Evolutionary conservation across 345 rosid genomes (phyloP), one percentile per base, ranked within the genome.

Genomic region (Hypericum perforatum): DNA sequence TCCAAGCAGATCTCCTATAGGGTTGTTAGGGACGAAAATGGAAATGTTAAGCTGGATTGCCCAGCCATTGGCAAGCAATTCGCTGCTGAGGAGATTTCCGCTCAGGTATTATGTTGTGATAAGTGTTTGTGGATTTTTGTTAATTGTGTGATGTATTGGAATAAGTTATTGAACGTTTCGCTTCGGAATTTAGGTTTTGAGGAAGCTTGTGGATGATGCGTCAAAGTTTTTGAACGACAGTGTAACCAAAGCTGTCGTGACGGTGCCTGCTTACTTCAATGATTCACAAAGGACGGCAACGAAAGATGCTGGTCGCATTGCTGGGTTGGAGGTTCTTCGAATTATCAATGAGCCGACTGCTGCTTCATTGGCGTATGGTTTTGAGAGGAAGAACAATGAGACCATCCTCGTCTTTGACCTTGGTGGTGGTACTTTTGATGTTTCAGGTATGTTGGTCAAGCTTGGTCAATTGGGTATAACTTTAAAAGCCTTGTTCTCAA

Each of bases 391-490:
- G 72, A 85, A 68, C 68, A 92, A 92, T 43, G 98, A 92, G 65
- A 92, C 98, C 8, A 92, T 92, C 53, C 81, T 92, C 36, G 98
- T 92, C 0, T 92, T 92, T 77, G 98, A 92, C 75, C 98, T 91
- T 69, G 98, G 98, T 62, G 98, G 98, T 74, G 98, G 98, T 67
- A 92, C 98, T 15, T 92, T 92, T 62, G 98, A 92, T 66, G 98
- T 92, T 45, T 92, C 98, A 78, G 98, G 98, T 92, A 69, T 37
- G 14, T 8, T 44, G 11, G 37, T 6, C 15, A 22, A 22, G 8
- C 10, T 8, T 50, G 5, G 32, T 22, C 32, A 22, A 4, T 22
- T 22, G 32, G 32, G 4, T 22, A 22, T 22, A 22, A 4, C 32
- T 22, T 22, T 22, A 1, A 22, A 22, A 22, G 32, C 4, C 32